phyloP scores from a whole-genome alignment of 2,329 filamentous ascomycete genomes.

The Zopfia rhizophila region DNA sequence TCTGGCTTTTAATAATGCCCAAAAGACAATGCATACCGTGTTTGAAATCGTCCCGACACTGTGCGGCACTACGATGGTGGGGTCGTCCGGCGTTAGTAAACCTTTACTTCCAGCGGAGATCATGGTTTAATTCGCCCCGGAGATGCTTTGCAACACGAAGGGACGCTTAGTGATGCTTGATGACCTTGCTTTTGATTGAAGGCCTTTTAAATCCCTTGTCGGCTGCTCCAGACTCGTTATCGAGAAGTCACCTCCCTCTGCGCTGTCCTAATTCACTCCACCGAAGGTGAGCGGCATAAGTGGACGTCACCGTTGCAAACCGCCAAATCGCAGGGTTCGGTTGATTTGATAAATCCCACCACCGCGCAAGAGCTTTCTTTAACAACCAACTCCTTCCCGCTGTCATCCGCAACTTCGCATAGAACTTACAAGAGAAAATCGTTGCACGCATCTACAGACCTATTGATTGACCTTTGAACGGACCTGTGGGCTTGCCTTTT shows the following conservation, averaged over 20 bases:
- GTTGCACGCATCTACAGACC: constrained; percentile 5
- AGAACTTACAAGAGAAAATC: too few relatives aligned
- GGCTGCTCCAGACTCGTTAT: constrained; percentile 23
- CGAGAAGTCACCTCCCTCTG: constrained; percentile 25
- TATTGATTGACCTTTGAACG: constrained; percentile 34
- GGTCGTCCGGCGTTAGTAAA: constrained; percentile 45
- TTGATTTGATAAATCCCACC: constrained; percentile 41
- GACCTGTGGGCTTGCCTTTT: constrained; percentile 29
- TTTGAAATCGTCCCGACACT: constrained; percentile 25
- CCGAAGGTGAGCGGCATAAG: constrained; percentile 19
- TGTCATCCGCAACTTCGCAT: constrained; percentile 34
- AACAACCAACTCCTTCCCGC: constrained; percentile 38
- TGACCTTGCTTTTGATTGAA: constrained; percentile 34
- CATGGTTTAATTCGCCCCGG: constrained; percentile 38
- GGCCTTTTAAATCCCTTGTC: constrained; percentile 32
- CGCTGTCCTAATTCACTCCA: constrained; percentile 1
- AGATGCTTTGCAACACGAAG: constrained; percentile 44
- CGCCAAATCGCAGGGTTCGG: constrained; percentile 37
- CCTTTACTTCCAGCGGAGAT: constrained; percentile 38
- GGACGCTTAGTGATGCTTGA: constrained; percentile 48
- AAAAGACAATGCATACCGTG: too few relatives aligned
- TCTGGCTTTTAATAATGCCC: constrained; percentile 6
- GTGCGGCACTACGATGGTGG: constrained; percentile 33
- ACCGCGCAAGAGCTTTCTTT: constrained; percentile 39
- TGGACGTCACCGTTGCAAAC: constrained; percentile 25